These are phyloP conservation scores for Elongisporangium prolatum DNA, from an alignment of 352 stramenopile species.

Conservation along the genomic window DNA sequence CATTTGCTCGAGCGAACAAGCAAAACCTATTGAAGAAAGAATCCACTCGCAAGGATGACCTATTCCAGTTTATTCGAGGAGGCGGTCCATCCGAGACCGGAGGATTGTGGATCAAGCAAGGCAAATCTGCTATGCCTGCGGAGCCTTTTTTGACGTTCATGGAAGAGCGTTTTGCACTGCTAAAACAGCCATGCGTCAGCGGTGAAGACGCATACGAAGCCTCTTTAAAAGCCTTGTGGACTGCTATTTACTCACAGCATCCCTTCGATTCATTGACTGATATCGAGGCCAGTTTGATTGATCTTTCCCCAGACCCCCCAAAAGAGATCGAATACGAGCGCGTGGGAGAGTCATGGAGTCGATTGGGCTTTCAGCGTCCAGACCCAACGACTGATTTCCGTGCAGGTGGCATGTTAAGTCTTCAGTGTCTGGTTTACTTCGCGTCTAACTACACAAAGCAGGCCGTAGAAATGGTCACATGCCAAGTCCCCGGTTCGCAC, in stretches of 20 bases:
- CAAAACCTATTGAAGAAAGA: slow-evolving; percentile 65
- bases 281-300: slow-evolving; percentile 1
- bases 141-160: slow-evolving; percentile 53
- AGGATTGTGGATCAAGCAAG: slow-evolving; percentile 46
- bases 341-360: slow-evolving; percentile 72
- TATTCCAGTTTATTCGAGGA: slow-evolving; percentile 44
- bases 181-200: slow-evolving; percentile 69
- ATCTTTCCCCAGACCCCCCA: background rate
- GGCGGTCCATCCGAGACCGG: slow-evolving; percentile 17
- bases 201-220: slow-evolving; percentile 61
- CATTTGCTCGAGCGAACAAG: slow-evolving; percentile 68
- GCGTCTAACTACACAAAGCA: slow-evolving; percentile 61
- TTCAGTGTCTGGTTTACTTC: slow-evolving; percentile 82
- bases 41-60: slow-evolving; percentile 31
- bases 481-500: slow-evolving; percentile 72
- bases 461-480: slow-evolving; percentile 69
- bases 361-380: slow-evolving; percentile 76
- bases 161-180: slow-evolving; percentile 53
- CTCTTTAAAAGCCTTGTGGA: slow-evolving; percentile 56
- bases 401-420: slow-evolving; percentile 70
- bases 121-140: slow-evolving; percentile 49
- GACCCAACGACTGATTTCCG: slow-evolving; percentile 86
- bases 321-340: slow-evolving; percentile 52
- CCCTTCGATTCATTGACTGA: slow-evolving; percentile 22
- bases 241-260: slow-evolving; percentile 54